Evolutionary conservation across 2,329 filamentous ascomycete species (phyloP), one percentile per base, ranked within the genome.

Genomic region (Chaetomium sp.): DNA sequence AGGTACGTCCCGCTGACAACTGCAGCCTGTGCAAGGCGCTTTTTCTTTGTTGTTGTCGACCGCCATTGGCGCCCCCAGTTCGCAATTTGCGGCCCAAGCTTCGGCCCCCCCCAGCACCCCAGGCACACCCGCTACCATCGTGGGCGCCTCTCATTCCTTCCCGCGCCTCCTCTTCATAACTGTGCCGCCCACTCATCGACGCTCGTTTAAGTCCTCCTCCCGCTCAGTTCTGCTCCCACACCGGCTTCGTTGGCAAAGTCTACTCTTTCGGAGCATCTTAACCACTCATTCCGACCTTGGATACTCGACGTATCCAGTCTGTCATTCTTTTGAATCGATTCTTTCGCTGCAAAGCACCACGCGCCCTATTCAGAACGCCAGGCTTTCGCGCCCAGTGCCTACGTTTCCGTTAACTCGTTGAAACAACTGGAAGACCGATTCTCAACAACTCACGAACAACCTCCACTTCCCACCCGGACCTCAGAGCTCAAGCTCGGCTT

Each of bases 171-270:
- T 60, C 55, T 57, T 57, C 61, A 58, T 52, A 35, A 51, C 54
- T 54, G 47, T 59, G 54, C 58, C 55, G 46, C 58, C 57, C 58
- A 53, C 43, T 54, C 56, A 54, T 53, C 59, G 19, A 27, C 19
- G 19, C 19, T 27, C 19, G 19, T 27, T 27, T 27, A 27, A 27
- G 19, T 27, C 19, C 19, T 27, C 19, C 19, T 27, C 3, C 19
- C 19, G 19, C 19, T 27, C 19, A 27, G 19, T 27, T 27, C 19
- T 27, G 54, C 56, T 58, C 59, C 59, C 64, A 59, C 62, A 66
- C 68, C 69, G 72, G 68, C 78, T 79, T 80, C 78, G 78, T 79
- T 80, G 78, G 78, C 78, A 80, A 75, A 80, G 78, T 78, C 76
- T 62, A 65, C 60, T 57, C 48, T 60, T 27, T 27, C 19, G 56